phyloP scores from a whole-genome alignment of 2,329 filamentous ascomycete genomes.

The Aspergillus neoniger region DNA sequence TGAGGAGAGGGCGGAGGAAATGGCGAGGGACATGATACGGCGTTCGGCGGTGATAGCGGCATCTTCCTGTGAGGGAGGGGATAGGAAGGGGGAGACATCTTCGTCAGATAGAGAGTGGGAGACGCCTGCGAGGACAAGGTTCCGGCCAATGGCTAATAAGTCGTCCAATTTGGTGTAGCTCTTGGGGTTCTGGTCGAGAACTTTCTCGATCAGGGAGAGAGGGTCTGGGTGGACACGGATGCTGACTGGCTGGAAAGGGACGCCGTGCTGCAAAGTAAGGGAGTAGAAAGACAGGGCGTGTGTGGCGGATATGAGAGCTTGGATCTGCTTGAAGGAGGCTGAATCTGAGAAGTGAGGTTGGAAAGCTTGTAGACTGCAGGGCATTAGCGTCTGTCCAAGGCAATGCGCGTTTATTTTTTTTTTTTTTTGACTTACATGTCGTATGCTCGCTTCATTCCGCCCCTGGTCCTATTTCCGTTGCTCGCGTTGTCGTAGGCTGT shows the following conservation, averaged over 20 bases:
- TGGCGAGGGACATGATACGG: slow-evolving; percentile 50
- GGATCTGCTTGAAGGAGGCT: slow-evolving; percentile 45
- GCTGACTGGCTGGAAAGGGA: slow-evolving; percentile 67
- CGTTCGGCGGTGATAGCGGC: slow-evolving; percentile 44
- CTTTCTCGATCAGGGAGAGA: slow-evolving; percentile 58
- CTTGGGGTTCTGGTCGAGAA: slow-evolving; percentile 62
- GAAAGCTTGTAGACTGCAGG: slow-evolving; percentile 45
- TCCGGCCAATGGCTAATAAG: slow-evolving; percentile 61
- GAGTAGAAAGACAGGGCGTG: slow-evolving; percentile 67
- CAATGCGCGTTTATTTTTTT: neutral
- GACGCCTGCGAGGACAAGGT: slow-evolving; percentile 55
- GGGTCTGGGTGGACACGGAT: slow-evolving; percentile 66
- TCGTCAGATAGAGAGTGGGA: slow-evolving; percentile 28
- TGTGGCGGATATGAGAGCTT: slow-evolving; percentile 61
- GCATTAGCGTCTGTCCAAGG: neutral
- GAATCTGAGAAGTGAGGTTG: slow-evolving; percentile 45
- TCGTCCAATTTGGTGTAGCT: slow-evolving; percentile 67
- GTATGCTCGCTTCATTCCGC: slow-evolving; percentile 62
- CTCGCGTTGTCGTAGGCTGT: slow-evolving; percentile 65
- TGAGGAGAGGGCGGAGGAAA: slow-evolving; percentile 46
- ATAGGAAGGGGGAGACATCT: slow-evolving; percentile 18
- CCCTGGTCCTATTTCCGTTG: slow-evolving; percentile 64
- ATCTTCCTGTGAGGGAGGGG: slow-evolving; percentile 26
- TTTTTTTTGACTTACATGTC: slow-evolving; percentile 49
- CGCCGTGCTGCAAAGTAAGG: slow-evolving; percentile 63